These are phyloP conservation scores for Hanseniaspora hatyaiensis DNA, from an alignment of 805 yeast species.

Conservation along the genomic window DNA sequence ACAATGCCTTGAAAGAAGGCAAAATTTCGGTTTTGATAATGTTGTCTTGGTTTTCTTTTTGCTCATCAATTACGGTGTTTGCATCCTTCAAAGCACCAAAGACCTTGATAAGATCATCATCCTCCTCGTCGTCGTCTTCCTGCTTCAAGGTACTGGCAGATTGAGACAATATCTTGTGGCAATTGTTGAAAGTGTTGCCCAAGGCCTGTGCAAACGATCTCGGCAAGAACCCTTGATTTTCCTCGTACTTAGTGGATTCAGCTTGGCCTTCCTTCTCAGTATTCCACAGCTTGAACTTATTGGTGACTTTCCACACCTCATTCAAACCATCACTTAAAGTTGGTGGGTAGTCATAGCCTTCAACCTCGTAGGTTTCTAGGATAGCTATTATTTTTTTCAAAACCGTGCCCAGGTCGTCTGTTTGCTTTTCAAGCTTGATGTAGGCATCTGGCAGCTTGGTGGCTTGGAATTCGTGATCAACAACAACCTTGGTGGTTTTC, in stretches of 20 bases:
- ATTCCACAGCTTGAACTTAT: conserved; percentile 22
- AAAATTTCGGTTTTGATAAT: conserved; percentile 50
- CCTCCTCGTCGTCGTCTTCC: conserved; percentile 33
- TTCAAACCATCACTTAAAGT: conserved; percentile 54
- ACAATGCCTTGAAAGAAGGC: conserved; percentile 39
- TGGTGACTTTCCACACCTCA: conserved; percentile 21
- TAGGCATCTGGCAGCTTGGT: conserved; percentile 68
- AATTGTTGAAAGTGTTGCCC: conserved; percentile 42
- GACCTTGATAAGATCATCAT: conserved; percentile 35
- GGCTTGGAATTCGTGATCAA: conserved; percentile 11
- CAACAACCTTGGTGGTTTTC: conserved; percentile 11
- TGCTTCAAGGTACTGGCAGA: no score
- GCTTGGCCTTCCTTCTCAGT: conserved; percentile 14
- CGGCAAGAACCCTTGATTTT: conserved; percentile 33
- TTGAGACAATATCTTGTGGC: conserved; percentile 27
- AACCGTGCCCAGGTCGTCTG: conserved; percentile 51
- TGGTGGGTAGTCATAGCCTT: conserved; percentile 76
- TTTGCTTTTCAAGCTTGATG: conserved; percentile 51
- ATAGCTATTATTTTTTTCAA: conserved; percentile 43
- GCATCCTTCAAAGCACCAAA: conserved; percentile 41
- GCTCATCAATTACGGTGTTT: conserved; percentile 53
- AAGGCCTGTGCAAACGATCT: conserved; percentile 67
- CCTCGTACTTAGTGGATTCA: conserved; percentile 4
- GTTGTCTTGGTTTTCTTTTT: conserved; percentile 59
- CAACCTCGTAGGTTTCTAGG: conserved; percentile 56